A percentile compares a stretch with the other conserved stretches of the same genome.
Conservation (phyloP, 2,329 filamentous ascomycete genomes). For the Calonectria crousiana region DNA sequence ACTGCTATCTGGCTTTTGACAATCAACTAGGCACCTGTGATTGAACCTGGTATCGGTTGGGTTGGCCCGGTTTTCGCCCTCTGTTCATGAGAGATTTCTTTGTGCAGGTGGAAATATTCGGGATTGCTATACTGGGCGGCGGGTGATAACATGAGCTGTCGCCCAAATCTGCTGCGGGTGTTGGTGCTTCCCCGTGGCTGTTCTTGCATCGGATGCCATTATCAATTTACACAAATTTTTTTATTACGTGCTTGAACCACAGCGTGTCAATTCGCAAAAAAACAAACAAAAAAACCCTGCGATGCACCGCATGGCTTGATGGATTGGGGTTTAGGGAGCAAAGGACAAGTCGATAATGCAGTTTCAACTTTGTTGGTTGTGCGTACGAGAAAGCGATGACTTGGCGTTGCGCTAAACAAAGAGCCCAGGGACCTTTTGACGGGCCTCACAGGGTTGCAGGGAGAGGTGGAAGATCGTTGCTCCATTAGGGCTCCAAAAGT, state of each 20-base stretch:
- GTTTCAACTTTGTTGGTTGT: not conserved
- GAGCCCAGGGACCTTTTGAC: not conserved
- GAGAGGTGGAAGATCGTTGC: not conserved
- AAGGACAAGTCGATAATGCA: not conserved
- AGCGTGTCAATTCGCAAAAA: not conserved
- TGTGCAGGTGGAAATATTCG: not conserved
- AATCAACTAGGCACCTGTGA: not conserved
- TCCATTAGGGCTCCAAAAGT: conserved; percentile 6
- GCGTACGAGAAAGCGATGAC: not conserved
- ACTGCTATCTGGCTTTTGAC: not conserved
- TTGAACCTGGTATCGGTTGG: not conserved
- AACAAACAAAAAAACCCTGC: not conserved
- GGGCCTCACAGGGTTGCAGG: not conserved
- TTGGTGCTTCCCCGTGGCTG: not conserved
- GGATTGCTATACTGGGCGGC: not conserved
- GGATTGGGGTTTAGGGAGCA: not conserved
- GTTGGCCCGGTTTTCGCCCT: not conserved
- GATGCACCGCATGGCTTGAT: not conserved
- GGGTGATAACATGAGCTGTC: not conserved
- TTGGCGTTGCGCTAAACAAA: conserved; percentile 7
- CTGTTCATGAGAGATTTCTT: not conserved
- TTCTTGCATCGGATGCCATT: not conserved
- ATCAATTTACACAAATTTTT: not conserved
- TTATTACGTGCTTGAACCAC: not conserved
- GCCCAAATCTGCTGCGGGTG: not conserved